phyloP scores from a whole-genome alignment of 306 rosid genomes.

The Phaseolus lunatus region DNA sequence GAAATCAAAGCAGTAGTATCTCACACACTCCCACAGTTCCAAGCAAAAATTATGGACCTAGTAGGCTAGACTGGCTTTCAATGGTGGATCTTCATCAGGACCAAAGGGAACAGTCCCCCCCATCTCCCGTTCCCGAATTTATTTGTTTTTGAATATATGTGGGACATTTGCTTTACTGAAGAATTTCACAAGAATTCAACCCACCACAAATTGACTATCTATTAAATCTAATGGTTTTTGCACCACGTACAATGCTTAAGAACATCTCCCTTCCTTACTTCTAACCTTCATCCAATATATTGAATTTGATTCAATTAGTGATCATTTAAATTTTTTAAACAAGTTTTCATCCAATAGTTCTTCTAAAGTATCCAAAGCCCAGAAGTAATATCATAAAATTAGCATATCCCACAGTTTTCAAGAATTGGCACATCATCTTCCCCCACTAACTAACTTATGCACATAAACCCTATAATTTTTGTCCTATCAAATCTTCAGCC shows the following conservation, averaged over 20 bases:
- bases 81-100: background rate
- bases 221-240: constrained; percentile 9
- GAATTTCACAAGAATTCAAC: constrained; percentile 17
- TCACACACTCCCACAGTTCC: background rate
- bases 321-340: constrained; percentile 1
- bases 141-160: constrained; percentile 9
- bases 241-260: constrained; percentile 2
- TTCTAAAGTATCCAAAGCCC: background rate
- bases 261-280: constrained; percentile 14
- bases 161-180: background rate
- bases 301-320: background rate
- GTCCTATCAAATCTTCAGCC: background rate
- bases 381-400: background rate
- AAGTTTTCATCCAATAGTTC: constrained; percentile 5
- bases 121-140: background rate
- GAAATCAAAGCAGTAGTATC: constrained; percentile 29
- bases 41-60: constrained; percentile 19
- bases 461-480: background rate
- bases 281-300: constrained; percentile 11
- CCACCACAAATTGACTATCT: background rate
- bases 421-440: background rate
- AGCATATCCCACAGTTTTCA: background rate
- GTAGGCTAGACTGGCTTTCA: background rate
- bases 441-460: background rate
- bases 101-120: constrained; percentile 11